Conservation (phyloP, 176 grass and related monocot genomes). For the Bromus sterilis region DNA sequence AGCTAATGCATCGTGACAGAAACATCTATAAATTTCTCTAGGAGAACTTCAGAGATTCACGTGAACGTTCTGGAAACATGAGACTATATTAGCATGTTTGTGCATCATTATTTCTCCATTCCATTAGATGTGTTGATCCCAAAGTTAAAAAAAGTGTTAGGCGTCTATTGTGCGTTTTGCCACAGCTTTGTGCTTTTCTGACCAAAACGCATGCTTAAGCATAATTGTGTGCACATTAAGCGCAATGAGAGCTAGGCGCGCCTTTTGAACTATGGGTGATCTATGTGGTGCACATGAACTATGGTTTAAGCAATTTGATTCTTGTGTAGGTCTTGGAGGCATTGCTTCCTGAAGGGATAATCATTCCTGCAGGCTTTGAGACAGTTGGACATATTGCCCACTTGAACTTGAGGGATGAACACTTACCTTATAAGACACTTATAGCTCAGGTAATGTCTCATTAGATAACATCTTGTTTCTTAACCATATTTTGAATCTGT, state of each 20-base stretch:
- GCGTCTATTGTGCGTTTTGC: too few relatives aligned
- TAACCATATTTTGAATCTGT: not conserved
- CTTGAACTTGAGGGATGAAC: conserved; percentile 83
- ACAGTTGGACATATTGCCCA: conserved; percentile 84
- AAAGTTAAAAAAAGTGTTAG: too few relatives aligned
- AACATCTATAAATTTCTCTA: conserved; percentile 1
- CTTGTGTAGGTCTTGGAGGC: conserved; percentile 66
- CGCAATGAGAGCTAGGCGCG: too few relatives aligned
- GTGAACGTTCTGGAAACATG: not conserved
- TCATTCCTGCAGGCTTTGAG: conserved; percentile 79
- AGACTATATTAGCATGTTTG: not conserved
- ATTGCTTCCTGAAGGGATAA: conserved; percentile 74
- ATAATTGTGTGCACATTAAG: too few relatives aligned
- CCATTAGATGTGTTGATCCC: not conserved
- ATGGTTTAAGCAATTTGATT: conserved; percentile 14
- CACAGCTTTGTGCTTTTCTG: too few relatives aligned
- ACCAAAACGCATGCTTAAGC: too few relatives aligned
- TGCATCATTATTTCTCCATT: conserved; percentile 6
- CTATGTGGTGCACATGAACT: not conserved
- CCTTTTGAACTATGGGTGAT: too few relatives aligned
- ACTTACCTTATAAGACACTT: conserved; percentile 74
- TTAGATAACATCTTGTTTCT: not conserved
- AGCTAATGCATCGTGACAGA: not conserved
- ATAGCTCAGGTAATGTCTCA: conserved; percentile 62
- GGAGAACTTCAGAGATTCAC: not conserved